A percentile compares a stretch with the other conserved stretches of the same genome.
These are phyloP conservation scores for Salix dunnii DNA, from an alignment of 345 rosid genomes.

Conservation along the genomic window DNA sequence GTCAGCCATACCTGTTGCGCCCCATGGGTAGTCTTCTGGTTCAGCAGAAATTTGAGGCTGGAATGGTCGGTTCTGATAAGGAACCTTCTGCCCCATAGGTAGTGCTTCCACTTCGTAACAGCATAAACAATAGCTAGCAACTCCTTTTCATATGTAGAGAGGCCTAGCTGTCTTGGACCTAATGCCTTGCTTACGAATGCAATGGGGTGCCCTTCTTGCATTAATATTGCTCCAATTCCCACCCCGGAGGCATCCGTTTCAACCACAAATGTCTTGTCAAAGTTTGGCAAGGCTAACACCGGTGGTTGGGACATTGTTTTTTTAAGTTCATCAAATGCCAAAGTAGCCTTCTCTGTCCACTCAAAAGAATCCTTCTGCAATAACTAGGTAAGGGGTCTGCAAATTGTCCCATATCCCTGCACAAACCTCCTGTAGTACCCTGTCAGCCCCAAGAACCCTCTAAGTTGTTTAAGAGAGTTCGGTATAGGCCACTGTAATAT, in stretches of 20 bases:
- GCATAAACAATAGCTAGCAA: neutral
- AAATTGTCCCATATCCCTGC: too few relatives aligned
- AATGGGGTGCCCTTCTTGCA: too few relatives aligned
- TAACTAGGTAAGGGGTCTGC: neutral
- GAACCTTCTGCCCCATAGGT: too few relatives aligned
- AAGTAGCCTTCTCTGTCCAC: neutral
- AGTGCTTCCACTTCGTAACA: too few relatives aligned
- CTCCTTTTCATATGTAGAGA: too few relatives aligned
- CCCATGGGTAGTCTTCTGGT: rapidly evolving
- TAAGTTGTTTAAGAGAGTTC: neutral
- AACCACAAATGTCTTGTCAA: neutral
- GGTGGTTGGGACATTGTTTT: neutral
- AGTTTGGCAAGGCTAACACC: neutral
- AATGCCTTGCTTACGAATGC: neutral
- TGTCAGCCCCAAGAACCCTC: neutral
- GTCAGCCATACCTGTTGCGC: too few relatives aligned
- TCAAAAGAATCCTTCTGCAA: neutral
- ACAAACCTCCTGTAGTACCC: neutral
- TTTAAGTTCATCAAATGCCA: neutral
- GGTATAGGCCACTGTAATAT: neutral
- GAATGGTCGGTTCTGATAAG: too few relatives aligned
- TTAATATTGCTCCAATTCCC: too few relatives aligned
- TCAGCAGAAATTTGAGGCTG: neutral
- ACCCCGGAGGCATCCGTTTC: too few relatives aligned
- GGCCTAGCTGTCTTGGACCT: rapidly evolving